Base-by-base conservation (phyloP, 2,329 filamentous ascomycete species). In the Seiridium unicorne region DNA sequence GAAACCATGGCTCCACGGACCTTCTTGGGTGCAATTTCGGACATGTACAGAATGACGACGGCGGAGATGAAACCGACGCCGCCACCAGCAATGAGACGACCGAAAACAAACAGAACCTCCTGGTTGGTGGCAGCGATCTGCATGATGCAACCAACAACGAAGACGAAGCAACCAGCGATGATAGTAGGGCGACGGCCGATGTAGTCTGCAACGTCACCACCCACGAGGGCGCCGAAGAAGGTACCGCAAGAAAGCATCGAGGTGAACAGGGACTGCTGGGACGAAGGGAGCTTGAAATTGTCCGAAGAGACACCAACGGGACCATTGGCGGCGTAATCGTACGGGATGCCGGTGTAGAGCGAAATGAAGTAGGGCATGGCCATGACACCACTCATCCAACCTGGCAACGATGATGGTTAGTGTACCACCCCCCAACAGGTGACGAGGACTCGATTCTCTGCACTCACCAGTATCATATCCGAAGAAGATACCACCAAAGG, bases 41-140 rank as follows among this genome's bases (percentile, higher is more conserved):
- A 88, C 87, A 91, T 90, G 80, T 91, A 90, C 59, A 89, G 76
- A 66, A 89, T 87, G 71, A 89, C 85, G 63, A 88, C 84, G 63
- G 87, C 85, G 3, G 85, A 88, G 61, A 88, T 86, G 71, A 89
- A 89, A 65, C 88, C 88, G 61, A 89, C 85, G 75, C 87, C 88
- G 56, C 84, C 72, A 65, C 87, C 88, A 26, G 86, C 84, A 66
- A 90, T 76, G 60, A 90, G 72, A 77, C 88, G 86, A 68, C 87
- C 87, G 63, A 84, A 81, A 9, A 87, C 84, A 60, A 89, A 82
- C 51, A 84, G 75, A 46, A 76, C 81, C 48, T 83, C 71, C 60
- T 79, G 78, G 65, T 77, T 77, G 46, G 73, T 75, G 64, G 83
- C 81, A 51, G 82, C 77, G 59, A 83, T 84, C 74, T 90, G 83